Conservation (phyloP, 305 asterid genomes). For the Solanum hybrid region DNA sequence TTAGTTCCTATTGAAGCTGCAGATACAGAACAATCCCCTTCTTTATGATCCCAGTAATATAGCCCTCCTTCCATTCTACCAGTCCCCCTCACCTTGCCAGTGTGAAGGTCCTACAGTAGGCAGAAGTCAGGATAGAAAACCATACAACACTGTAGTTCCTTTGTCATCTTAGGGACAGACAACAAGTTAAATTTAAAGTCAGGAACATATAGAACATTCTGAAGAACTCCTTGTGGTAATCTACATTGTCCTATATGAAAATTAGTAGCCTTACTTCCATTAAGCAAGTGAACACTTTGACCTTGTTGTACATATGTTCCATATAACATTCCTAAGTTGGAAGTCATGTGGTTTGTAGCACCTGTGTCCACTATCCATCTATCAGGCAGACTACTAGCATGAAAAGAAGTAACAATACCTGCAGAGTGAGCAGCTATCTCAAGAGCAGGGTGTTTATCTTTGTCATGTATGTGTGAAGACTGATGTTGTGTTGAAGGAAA, state of each 20-base stretch:
- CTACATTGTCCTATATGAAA: not conserved
- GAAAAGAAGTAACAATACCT: too few relatives aligned
- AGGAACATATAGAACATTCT: not conserved
- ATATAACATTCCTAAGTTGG: not conserved
- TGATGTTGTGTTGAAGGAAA: too few relatives aligned
- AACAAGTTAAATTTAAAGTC: too few relatives aligned
- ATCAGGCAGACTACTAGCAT: too few relatives aligned
- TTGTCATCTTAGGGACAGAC: not conserved
- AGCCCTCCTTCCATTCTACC: not conserved
- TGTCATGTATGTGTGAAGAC: too few relatives aligned
- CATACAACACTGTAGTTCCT: not conserved
- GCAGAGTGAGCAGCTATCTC: too few relatives aligned
- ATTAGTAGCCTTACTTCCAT: not conserved
- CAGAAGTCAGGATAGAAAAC: not conserved
- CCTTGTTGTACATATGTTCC: not conserved
- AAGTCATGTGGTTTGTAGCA: not conserved
- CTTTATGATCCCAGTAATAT: not conserved
- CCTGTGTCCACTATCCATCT: too few relatives aligned
- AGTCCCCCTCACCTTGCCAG: not conserved
- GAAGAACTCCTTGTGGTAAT: not conserved
- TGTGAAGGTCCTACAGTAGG: not conserved
- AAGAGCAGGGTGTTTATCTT: too few relatives aligned
- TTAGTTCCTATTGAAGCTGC: too few relatives aligned
- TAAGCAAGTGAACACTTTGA: not conserved
- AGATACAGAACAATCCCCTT: too few relatives aligned